Base-by-base conservation (phyloP, 495 filamentous ascomycete species). In the Hypoxylon crocopeplum region DNA sequence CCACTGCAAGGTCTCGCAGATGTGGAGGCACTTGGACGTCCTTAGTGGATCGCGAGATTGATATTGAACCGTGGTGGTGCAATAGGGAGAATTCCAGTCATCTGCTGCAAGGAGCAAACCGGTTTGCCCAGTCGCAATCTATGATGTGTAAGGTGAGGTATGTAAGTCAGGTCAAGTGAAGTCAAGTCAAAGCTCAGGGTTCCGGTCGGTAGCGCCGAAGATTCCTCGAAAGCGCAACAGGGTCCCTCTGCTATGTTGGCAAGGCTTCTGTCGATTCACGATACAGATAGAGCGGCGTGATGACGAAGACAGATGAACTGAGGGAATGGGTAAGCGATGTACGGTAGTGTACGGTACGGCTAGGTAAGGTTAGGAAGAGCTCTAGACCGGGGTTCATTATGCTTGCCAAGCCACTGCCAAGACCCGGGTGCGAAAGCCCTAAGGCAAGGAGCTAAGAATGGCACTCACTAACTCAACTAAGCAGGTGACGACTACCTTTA, bases 1-100 rank as follows among this genome's bases (percentile, higher is more conserved):
- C 59, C 37, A 20, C 61, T 64, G 54, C 55, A 59, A 64, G 55
- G 55, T 51, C 48, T 64, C 61, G 61, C 50, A 64, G 61, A 21
- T 64, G 61, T 64, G 61, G 61, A 64, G 55, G 54, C 41, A 32
- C n/a, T 47, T 45, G 45, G 37, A 44, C 25, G 48, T 32, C 44
- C 48, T 41, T 58, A 64, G 60, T 64, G 54, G 54, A 34, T 47
- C 29, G 44, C 40, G 40, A 53, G 48, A 55, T 53, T 38, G 60
- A 49, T 57, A 36, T 52, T 47, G 42, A 33, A 29, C 21, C 34
- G 41, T 29, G 30, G 44, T 33, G 42, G 60, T 54, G 60, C 48
- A 58, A 63, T 63, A 55, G 60, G 44, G 57, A 40, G 29, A 34
- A 58, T 58, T 58, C 55, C 55, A 19, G 38, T 13, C 37, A 24